phyloP scores from a whole-genome alignment of 2,329 filamentous ascomycete species.

The Emergomyces pasteurianus region DNA sequence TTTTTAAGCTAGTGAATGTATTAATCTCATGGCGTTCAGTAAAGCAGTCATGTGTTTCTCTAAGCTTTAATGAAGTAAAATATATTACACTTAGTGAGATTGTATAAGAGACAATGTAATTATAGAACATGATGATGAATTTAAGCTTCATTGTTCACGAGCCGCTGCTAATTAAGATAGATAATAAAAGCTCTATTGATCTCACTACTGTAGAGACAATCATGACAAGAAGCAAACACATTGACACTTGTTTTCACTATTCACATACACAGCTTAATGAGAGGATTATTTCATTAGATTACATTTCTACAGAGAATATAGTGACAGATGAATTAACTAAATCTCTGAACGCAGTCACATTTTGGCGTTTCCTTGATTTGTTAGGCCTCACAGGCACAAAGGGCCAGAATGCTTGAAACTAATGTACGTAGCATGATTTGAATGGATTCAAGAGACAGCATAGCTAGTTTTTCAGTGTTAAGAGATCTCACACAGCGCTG shows the following conservation, averaged over 20 bases:
- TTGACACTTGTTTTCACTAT: conserved; percentile 7
- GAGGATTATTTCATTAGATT: conserved; percentile 1
- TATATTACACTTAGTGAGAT: conserved; percentile 8
- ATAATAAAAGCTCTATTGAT: conserved; percentile 7
- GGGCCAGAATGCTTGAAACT: not conserved
- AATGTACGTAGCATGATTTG: no score
- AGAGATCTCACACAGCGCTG: no score
- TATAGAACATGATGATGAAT: conserved; percentile 7
- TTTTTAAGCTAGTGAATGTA: conserved; percentile 5
- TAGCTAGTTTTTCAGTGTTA: no score
- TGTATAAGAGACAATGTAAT: conserved; percentile 3
- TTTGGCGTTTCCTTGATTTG: not conserved
- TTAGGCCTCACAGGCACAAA: not conserved
- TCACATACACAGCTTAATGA: conserved; percentile 1
- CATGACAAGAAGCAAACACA: conserved; percentile 7
- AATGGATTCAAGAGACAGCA: no score
- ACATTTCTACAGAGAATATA: conserved; percentile 4
- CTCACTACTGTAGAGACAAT: conserved; percentile 4
- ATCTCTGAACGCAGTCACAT: not conserved
- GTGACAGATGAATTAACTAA: not conserved
- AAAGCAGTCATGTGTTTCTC: conserved; percentile 7
- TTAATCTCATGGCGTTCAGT: conserved; percentile 7
- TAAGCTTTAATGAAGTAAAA: conserved; percentile 9
- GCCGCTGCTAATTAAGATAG: not conserved
- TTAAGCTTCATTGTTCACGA: not conserved